Evolutionary conservation across 2,329 filamentous ascomycete species (phyloP).

Genomic region (Aspergillus ruber): DNA sequence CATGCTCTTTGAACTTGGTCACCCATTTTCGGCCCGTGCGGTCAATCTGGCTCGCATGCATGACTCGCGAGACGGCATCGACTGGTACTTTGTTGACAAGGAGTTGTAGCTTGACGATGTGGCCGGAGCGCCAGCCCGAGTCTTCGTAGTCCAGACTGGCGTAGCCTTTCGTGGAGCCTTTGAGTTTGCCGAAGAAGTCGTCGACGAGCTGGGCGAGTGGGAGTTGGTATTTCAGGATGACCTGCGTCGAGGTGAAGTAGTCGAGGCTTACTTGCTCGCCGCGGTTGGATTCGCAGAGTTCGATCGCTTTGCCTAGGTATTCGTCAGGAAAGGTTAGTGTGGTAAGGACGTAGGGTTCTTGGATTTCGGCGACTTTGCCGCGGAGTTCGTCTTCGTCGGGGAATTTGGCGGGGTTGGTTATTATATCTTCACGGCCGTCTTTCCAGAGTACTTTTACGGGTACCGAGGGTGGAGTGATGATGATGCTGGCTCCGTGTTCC

Average conservation of each 20-base stretch:
- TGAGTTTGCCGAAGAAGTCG: constrained; percentile 94
- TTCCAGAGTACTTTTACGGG: constrained; percentile 79
- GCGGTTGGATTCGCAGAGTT: constrained; percentile 84
- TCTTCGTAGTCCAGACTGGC: constrained; percentile 96
- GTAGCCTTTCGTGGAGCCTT: constrained; percentile 89
- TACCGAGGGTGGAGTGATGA: constrained; percentile 93
- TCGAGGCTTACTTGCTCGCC: constrained; percentile 81
- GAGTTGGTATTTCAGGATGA: constrained; percentile 88
- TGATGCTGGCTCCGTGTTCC: constrained; percentile 89
- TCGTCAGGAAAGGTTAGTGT: constrained; percentile 91
- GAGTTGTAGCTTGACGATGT: constrained; percentile 81
- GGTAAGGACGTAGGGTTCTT: constrained; percentile 69
- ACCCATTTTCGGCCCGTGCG: constrained; percentile 83
- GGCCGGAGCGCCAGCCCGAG: constrained; percentile 73
- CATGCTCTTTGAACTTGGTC: constrained; percentile 91
- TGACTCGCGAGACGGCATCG: constrained; percentile 85
- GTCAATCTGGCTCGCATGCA: constrained; percentile 76
- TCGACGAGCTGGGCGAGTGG: constrained; percentile 87
- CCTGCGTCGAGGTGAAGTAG: constrained; percentile 86
- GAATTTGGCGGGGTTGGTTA: constrained; percentile 83
- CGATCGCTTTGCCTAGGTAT: constrained; percentile 89
- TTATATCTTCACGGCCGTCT: constrained; percentile 68
- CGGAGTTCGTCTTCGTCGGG: constrained; percentile 62
- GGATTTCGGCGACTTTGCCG: constrained; percentile 54
- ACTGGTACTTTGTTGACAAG: constrained; percentile 91